Conservation (phyloP, 2,329 filamentous ascomycete genomes). For the Fusarium siculi region DNA sequence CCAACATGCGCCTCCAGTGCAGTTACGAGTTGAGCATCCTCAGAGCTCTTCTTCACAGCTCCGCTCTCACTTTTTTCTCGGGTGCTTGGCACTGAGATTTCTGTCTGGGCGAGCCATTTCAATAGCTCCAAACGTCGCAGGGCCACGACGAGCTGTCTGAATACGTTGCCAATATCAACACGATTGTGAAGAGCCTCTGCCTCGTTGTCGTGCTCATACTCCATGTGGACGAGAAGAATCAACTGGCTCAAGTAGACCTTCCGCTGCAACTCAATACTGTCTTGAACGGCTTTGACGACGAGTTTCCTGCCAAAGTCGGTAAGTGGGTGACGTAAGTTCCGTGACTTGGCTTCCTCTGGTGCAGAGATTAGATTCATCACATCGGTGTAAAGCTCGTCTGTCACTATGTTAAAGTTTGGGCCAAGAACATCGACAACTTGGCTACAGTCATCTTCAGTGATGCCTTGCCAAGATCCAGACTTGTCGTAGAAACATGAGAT, state of each 20-base stretch:
- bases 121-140: constrained; percentile 80
- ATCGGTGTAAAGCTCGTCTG: constrained; percentile 64
- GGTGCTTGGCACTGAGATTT: constrained; percentile 62
- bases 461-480: constrained; percentile 79
- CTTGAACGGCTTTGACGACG: constrained; percentile 80
- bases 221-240: constrained; percentile 85
- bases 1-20: constrained; percentile 69
- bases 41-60: constrained; percentile 53
- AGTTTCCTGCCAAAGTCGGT: constrained; percentile 82
- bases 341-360: constrained; percentile 57
- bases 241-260: constrained; percentile 84
- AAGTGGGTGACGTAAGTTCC: constrained; percentile 63
- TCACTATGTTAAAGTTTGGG: constrained; percentile 69
- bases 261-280: constrained; percentile 78
- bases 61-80: constrained; percentile 51
- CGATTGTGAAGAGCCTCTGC: constrained; percentile 71
- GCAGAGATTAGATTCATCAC: constrained; percentile 59
- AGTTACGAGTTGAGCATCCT: constrained; percentile 63
- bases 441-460: constrained; percentile 83
- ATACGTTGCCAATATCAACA: constrained; percentile 76
- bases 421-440: constrained; percentile 77
- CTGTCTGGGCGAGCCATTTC: constrained; percentile 72
- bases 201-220: constrained; percentile 80
- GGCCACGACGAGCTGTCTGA: constrained; percentile 74
- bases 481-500: constrained; percentile 83